These are phyloP conservation scores for Trichoderma gracile DNA, from an alignment of 2,329 filamentous ascomycete species.

Conservation along the genomic window DNA sequence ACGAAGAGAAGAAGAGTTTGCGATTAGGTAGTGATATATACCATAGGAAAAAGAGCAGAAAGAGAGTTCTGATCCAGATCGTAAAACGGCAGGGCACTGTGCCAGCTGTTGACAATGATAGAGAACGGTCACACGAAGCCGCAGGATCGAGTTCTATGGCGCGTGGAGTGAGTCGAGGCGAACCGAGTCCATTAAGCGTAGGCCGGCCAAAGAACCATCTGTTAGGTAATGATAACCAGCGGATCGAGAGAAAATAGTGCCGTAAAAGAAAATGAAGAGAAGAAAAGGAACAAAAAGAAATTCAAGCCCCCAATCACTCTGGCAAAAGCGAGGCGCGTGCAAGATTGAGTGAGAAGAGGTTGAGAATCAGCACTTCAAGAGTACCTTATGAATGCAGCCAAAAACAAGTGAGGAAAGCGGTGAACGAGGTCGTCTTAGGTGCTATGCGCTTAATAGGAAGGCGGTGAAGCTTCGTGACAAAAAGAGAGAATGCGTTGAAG, in stretches of 20 bases:
- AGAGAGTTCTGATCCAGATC: background rate
- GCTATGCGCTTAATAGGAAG: no score
- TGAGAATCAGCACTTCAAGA: no score
- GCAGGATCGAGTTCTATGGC: no score
- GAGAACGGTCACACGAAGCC: background rate
- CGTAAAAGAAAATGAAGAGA: background rate
- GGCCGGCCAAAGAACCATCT: background rate
- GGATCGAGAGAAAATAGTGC: background rate
- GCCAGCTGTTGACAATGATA: conserved; percentile 1
- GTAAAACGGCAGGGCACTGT: background rate
- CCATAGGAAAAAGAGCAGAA: background rate
- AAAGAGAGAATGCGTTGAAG: no score
- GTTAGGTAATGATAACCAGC: background rate
- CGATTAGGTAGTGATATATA: background rate
- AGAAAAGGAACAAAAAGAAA: background rate
- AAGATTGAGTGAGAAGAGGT: no score
- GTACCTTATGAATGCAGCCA: no score
- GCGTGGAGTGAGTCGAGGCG: background rate
- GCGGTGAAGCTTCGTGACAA: no score
- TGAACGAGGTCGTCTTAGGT: no score
- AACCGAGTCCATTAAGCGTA: background rate
- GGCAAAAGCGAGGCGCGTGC: no score
- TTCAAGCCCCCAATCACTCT: no score
- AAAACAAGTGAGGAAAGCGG: no score
- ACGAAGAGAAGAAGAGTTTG: background rate